Evolutionary conservation across 352 stramenopile species (phyloP).

Genomic region (Phytophthora niederhauseri): DNA sequence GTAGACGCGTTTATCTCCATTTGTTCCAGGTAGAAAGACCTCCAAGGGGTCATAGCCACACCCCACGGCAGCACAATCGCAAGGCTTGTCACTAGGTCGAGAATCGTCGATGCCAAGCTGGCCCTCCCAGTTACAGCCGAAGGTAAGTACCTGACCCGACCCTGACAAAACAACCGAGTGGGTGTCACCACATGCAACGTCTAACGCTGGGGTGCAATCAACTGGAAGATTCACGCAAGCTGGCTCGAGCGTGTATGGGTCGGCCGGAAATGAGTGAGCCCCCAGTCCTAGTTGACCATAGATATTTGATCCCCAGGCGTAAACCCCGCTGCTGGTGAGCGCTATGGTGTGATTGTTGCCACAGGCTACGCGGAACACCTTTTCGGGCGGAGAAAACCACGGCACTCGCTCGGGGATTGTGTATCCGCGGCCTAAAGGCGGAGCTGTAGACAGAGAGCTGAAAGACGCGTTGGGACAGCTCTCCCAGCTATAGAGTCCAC

Average conservation of each 20-base stretch:
- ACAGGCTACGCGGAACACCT: conserved; percentile 49
- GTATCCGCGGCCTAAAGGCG: conserved; percentile 21
- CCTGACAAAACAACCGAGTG: conserved; percentile 69
- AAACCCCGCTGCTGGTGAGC: conserved; percentile 40
- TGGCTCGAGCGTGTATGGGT: conserved; percentile 33
- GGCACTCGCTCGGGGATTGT: conserved; percentile 27
- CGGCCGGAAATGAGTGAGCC: conserved; percentile 24
- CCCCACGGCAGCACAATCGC: conserved; percentile 18
- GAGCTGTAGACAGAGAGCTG: conserved; percentile 8
- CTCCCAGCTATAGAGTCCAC: conserved; percentile 50
- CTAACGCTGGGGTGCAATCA: conserved; percentile 24
- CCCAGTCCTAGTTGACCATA: conserved; percentile 69
- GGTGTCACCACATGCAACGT: conserved; percentile 65
- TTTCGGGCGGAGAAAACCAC: conserved; percentile 23
- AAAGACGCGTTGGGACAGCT: conserved; percentile 10
- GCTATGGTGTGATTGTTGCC: conserved; percentile 49
- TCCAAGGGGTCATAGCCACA: conserved; percentile 25
- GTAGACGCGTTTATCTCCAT: conserved; percentile 16
- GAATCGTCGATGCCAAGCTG: conserved; percentile 65
- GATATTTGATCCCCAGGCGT: conserved; percentile 69
- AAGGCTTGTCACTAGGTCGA: background rate
- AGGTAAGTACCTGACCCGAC: conserved; percentile 55
- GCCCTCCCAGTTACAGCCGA: conserved; percentile 72
- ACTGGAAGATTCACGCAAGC: conserved; percentile 25
- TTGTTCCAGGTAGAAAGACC: conserved; percentile 3